These are phyloP conservation scores for Talaromyces ruber DNA, from an alignment of 495 filamentous ascomycete species.

Conservation along the genomic window DNA sequence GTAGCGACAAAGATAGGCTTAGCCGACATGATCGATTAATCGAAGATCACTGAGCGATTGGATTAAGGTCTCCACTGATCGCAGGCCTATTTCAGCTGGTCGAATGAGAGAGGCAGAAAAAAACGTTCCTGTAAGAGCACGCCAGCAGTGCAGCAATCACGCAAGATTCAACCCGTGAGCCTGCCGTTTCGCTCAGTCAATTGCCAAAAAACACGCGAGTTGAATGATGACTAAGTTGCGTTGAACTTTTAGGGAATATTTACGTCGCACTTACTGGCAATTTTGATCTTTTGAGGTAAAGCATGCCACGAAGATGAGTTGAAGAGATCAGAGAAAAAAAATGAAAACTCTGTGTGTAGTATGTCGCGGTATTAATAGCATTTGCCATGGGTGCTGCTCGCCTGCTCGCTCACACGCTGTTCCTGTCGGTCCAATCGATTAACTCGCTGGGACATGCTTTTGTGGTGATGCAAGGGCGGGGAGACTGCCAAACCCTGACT, in stretches of 20 bases:
- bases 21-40: constrained; percentile 45
- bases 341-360: background rate
- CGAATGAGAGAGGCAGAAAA: background rate
- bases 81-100: background rate
- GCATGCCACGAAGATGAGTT: background rate
- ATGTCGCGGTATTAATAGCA: background rate
- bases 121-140: background rate
- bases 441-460: background rate
- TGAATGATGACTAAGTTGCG: background rate
- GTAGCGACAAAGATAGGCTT: constrained; percentile 89
- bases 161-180: background rate
- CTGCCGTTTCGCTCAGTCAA: background rate
- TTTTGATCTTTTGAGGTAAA: background rate
- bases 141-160: background rate
- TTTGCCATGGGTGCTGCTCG: background rate
- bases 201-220: background rate
- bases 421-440: background rate
- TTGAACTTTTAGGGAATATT: background rate
- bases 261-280: background rate
- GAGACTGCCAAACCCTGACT: background rate
- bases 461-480: background rate
- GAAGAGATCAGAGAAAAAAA: background rate
- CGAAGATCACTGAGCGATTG: too few relatives aligned
- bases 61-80: background rate
- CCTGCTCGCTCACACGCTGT: background rate